These are phyloP conservation scores for Taphrina flavorubra DNA, from an alignment of 1,139 yeast species.

Conservation along the genomic window DNA sequence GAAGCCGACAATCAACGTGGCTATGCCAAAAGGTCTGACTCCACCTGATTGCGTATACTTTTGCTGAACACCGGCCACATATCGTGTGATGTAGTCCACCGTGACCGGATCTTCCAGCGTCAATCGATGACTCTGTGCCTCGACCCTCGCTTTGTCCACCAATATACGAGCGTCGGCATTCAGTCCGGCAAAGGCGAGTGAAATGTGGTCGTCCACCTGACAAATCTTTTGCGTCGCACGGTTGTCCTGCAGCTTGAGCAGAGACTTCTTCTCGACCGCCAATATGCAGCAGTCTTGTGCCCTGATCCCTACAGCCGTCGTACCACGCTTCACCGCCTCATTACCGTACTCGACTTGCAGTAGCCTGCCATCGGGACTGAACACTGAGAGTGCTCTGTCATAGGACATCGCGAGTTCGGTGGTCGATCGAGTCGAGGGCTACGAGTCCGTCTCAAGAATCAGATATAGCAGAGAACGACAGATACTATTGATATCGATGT, in stretches of 20 bases:
- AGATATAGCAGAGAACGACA: too few species aligned
- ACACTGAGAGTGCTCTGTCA: conserved; percentile 96
- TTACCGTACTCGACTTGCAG: conserved; percentile 88
- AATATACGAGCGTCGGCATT: conserved; percentile 97
- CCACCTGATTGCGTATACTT: conserved; percentile 98
- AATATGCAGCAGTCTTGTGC: conserved; percentile 87
- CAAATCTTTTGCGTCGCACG: conserved; percentile 95
- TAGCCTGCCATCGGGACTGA: conserved; percentile 81
- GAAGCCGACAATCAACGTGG: conserved; percentile 93
- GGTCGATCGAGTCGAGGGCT: neutral
- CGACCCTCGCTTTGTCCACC: conserved; percentile 93
- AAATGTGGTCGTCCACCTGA: conserved; percentile 85
- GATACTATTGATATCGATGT: too few species aligned
- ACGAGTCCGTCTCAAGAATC: neutral
- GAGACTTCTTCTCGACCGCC: conserved; percentile 96
- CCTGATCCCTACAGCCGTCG: conserved; percentile 93
- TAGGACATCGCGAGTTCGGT: conserved; percentile 53
- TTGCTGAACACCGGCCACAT: conserved; percentile 97
- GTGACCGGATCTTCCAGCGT: conserved; percentile 93
- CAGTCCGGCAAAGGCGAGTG: conserved; percentile 94
- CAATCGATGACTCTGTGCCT: conserved; percentile 94
- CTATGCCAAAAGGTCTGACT: conserved; percentile 92
- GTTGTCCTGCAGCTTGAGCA: conserved; percentile 93
- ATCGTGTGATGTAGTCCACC: conserved; percentile 88
- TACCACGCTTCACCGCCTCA: conserved; percentile 98